Evolutionary conservation across 2,329 filamentous ascomycete species (phyloP).

Genomic region (Pseudogymnoascus sp.): DNA sequence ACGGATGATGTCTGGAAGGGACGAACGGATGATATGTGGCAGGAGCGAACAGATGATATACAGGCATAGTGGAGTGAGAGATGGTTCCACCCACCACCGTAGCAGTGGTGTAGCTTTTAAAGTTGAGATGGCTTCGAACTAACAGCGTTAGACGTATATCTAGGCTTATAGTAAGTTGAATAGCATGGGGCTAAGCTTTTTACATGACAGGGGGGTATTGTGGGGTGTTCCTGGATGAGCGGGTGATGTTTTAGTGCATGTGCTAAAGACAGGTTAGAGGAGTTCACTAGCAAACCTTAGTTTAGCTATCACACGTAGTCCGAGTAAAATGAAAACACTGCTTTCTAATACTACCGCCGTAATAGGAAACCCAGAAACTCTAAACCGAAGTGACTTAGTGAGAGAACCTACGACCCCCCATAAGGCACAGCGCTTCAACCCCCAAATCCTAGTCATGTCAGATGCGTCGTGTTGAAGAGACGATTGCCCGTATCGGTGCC

Average conservation of each 20-base stretch:
- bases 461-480: slow-evolving; percentile 49
- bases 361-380: neutral
- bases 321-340: neutral
- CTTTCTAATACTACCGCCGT: neutral
- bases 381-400: too few species aligned
- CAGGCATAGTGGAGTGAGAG: neutral
- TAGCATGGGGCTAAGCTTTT: neutral
- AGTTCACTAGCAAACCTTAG: neutral
- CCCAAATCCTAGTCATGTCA: slow-evolving; percentile 25
- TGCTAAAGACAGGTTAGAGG: neutral
- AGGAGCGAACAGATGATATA: neutral
- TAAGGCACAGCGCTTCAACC: neutral
- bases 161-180: neutral
- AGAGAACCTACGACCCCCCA: too few species aligned
- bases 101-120: neutral
- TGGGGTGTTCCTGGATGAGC: neutral
- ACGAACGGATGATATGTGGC: neutral
- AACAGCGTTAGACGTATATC: neutral
- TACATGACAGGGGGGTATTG: neutral
- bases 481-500: slow-evolving; percentile 52
- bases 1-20: neutral
- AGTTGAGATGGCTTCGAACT: neutral
- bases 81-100: neutral
- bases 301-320: neutral
- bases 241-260: neutral